phyloP scores from a whole-genome alignment of 805 yeast genomes.

The Trichomonascus vanleenenianus region DNA sequence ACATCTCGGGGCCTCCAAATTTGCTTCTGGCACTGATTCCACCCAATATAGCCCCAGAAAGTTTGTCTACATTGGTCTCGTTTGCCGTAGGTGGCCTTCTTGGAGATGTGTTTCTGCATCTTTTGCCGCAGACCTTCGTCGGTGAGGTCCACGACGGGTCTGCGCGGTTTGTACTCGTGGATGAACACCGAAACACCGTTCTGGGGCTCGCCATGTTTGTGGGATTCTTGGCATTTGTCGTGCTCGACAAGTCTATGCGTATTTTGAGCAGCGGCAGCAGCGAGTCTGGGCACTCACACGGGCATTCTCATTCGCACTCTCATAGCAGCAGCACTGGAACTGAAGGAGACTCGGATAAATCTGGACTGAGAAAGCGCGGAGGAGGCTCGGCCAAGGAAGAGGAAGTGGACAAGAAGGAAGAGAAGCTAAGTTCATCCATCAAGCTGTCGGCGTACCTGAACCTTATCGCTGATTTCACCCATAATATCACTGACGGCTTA shows the following conservation, averaged over 20 bases:
- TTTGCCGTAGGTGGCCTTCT: slow-evolving; percentile 72
- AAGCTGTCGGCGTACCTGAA: slow-evolving; percentile 55
- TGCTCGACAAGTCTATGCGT: slow-evolving; percentile 55
- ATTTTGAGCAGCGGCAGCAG: slow-evolving; percentile 28
- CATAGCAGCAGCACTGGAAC: slow-evolving; percentile 7
- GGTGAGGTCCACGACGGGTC: slow-evolving; percentile 41
- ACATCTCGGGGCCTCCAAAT: slow-evolving; percentile 61
- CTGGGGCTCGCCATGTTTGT: slow-evolving; percentile 49
- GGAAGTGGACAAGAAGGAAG: slow-evolving; percentile 1
- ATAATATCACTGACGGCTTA: slow-evolving; percentile 70
- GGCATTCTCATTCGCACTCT: slow-evolving; percentile 38
- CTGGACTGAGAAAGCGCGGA: slow-evolving; percentile 19
- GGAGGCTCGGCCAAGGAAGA: slow-evolving; percentile 1
- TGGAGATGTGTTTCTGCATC: slow-evolving; percentile 67
- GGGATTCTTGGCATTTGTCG: slow-evolving; percentile 53
- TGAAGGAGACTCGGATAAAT: slow-evolving; percentile 13
- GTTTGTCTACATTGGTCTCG: slow-evolving; percentile 48
- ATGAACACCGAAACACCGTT: slow-evolving; percentile 40
- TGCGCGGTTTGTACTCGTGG: slow-evolving; percentile 39
- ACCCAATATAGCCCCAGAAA: slow-evolving; percentile 43
- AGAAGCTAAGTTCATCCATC: slow-evolving; percentile 19
- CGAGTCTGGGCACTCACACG: slow-evolving; percentile 33
- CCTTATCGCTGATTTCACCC: slow-evolving; percentile 62
- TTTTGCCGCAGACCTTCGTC: slow-evolving; percentile 60
- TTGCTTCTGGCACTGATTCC: slow-evolving; percentile 50